These are phyloP conservation scores for Candida hispaniensis DNA, from an alignment of 805 yeast species.

Conservation along the genomic window DNA sequence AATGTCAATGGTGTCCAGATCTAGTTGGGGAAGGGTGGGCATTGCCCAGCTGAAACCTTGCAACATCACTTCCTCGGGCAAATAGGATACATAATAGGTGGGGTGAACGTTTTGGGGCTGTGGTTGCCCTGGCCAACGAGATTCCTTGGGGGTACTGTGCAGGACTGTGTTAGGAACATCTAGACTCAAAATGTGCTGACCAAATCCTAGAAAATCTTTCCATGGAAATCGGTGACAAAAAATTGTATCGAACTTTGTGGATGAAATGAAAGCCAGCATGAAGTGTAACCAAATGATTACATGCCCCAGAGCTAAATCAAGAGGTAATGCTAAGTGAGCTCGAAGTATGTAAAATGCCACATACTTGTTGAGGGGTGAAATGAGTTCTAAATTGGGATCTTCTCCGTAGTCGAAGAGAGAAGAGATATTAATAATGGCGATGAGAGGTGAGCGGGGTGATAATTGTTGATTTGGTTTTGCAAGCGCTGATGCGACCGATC, in stretches of 20 bases:
- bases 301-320: conserved; percentile 10
- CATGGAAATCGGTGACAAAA: conserved; percentile 12
- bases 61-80: conserved; percentile 8
- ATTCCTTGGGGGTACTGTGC: no score
- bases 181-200: no score
- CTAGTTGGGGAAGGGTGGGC: conserved; percentile 1
- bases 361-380: conserved; percentile 6
- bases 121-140: no score
- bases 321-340: conserved; percentile 10
- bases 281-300: conserved; percentile 7
- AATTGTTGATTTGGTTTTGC: no score
- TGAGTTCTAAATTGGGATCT: neutral
- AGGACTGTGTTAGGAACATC: no score
- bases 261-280: conserved; percentile 5
- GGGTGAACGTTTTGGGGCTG: no score
- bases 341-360: conserved; percentile 14
- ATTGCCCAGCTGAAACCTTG: conserved; percentile 14
- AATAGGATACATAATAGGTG: conserved; percentile 10
- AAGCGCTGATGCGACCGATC: conserved; percentile 13
- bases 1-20: conserved; percentile 8
- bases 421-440: conserved; percentile 12
- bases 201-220: conserved; percentile 13
- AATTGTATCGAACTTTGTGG: conserved; percentile 4
- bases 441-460: conserved; percentile 9
- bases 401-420: conserved; percentile 7